A percentile compares a stretch with the other conserved stretches of the same genome.
These are phyloP conservation scores for Cetraspora pellucida DNA, from an alignment of 192 early-diverging fungal genomes.

Conservation along the genomic window DNA sequence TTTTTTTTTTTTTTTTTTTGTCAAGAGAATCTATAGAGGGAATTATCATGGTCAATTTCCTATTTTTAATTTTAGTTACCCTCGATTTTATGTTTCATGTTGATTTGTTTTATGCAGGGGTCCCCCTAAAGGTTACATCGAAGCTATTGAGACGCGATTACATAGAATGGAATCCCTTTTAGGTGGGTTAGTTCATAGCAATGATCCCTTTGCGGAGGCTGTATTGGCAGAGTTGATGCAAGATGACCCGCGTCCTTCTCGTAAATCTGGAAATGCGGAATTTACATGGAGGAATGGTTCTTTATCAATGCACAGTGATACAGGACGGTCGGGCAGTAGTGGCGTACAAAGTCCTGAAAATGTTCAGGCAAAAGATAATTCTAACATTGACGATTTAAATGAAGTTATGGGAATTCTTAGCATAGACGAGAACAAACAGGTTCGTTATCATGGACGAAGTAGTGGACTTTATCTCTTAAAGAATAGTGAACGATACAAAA, in stretches of 20 bases:
- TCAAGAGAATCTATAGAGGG: too few relatives aligned
- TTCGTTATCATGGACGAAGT: constrained; percentile 73
- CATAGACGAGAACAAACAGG: constrained; percentile 68
- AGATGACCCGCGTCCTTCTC: constrained; percentile 40
- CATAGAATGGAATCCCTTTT: constrained; percentile 72
- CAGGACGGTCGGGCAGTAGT: too few relatives aligned
- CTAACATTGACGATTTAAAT: constrained; percentile 51
- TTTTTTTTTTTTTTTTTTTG: background rate
- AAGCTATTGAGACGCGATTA: constrained; percentile 75
- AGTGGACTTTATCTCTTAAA: constrained; percentile 75
- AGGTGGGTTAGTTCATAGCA: constrained; percentile 54
- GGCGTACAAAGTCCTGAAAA: too few relatives aligned
- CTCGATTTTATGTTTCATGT: background rate
- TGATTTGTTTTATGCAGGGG: constrained; percentile 46
- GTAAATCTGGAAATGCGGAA: background rate
- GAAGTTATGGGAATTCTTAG: constrained; percentile 64
- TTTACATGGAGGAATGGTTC: background rate
- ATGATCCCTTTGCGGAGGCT: constrained; percentile 48
- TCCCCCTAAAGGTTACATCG: constrained; percentile 86
- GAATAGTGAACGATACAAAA: constrained; percentile 59
- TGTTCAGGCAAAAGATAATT: constrained; percentile 16
- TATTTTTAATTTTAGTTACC: too few relatives aligned
- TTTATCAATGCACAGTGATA: background rate
- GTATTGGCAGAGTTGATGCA: constrained; percentile 47
- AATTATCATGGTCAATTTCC: background rate